Percentiles rank a stretch among this genome's conserved stretches.
These are phyloP conservation scores for Lophium mytilinum DNA, from an alignment of 495 filamentous ascomycete species.

Conservation along the genomic window DNA sequence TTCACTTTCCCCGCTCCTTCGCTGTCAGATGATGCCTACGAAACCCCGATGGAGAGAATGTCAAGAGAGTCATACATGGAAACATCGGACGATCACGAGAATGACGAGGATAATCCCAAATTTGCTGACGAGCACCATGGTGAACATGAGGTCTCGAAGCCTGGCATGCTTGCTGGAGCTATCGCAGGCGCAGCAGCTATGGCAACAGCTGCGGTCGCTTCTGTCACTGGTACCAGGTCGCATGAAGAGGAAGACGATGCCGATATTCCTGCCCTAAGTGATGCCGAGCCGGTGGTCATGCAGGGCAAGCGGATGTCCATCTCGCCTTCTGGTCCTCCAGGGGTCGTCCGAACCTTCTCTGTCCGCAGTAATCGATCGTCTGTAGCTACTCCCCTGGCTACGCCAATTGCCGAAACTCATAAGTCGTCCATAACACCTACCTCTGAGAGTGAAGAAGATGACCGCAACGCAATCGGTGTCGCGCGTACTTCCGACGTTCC, in stretches of 20 bases:
- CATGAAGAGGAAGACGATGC: conserved; percentile 3
- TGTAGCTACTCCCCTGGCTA: neutral
- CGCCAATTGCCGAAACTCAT: neutral
- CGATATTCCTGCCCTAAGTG: conserved; percentile 7
- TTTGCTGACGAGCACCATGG: neutral
- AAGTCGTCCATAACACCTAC: too few relatives aligned
- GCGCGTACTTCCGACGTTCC: conserved; percentile 24
- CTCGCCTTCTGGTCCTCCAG: conserved; percentile 12
- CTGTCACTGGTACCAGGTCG: conserved; percentile 8
- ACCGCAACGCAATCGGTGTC: conserved; percentile 21
- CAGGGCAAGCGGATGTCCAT: conserved; percentile 21
- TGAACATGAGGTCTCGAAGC: conserved; percentile 1
- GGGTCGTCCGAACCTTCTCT: conserved; percentile 22
- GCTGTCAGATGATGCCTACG: neutral
- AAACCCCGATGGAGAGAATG: conserved; percentile 13
- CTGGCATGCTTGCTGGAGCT: neutral
- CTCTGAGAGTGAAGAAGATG: conserved; percentile 7
- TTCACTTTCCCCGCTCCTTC: conserved; percentile 6
- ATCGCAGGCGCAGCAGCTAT: conserved; percentile 20
- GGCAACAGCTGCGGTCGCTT: conserved; percentile 18
- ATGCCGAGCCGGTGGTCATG: conserved; percentile 13
- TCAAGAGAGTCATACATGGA: conserved; percentile 14
- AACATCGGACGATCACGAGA: conserved; percentile 3
- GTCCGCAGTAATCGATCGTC: conserved; percentile 6
- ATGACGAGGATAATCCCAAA: neutral